Percentiles rank a stretch among this genome's conserved stretches.
Evolutionary conservation across 2,329 filamentous ascomycete genomes (phyloP).

Genomic region (Ascochyta viciae-villosae): DNA sequence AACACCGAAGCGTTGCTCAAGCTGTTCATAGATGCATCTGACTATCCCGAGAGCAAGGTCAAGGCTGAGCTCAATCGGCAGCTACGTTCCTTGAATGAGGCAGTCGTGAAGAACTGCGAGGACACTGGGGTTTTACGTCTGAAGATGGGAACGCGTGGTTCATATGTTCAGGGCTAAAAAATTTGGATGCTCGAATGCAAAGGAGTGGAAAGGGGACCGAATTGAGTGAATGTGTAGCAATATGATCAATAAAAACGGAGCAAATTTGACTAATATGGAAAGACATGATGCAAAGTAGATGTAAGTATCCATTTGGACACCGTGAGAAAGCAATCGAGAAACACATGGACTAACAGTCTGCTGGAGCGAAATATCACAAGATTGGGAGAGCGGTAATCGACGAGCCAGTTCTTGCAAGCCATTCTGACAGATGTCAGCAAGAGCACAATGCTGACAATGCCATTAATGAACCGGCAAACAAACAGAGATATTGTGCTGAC

Average conservation of each 20-base stretch:
- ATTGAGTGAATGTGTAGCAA: neutral
- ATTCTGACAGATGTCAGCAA: no score
- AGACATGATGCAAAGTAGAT: neutral
- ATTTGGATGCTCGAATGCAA: neutral
- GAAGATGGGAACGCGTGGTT: neutral
- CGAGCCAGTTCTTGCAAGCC: no score
- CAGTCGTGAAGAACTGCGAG: neutral
- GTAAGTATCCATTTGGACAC: neutral
- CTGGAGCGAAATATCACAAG: no score
- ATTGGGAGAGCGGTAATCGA: no score
- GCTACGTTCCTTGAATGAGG: neutral
- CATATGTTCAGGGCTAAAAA: neutral
- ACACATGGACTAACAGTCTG: no score
- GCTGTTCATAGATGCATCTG: neutral
- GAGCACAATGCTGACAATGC: no score
- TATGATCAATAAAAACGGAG: neutral
- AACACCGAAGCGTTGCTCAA: neutral
- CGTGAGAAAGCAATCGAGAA: neutral
- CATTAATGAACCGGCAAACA: neutral
- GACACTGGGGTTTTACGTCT: neutral
- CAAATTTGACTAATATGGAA: neutral
- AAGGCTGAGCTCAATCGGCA: neutral
- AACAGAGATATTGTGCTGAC: neutral
- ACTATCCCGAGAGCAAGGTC: neutral
- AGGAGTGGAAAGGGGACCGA: neutral